These are phyloP conservation scores for Hymenoscyphus salicellus DNA, from an alignment of 2,329 filamentous ascomycete species.

Conservation along the genomic window DNA sequence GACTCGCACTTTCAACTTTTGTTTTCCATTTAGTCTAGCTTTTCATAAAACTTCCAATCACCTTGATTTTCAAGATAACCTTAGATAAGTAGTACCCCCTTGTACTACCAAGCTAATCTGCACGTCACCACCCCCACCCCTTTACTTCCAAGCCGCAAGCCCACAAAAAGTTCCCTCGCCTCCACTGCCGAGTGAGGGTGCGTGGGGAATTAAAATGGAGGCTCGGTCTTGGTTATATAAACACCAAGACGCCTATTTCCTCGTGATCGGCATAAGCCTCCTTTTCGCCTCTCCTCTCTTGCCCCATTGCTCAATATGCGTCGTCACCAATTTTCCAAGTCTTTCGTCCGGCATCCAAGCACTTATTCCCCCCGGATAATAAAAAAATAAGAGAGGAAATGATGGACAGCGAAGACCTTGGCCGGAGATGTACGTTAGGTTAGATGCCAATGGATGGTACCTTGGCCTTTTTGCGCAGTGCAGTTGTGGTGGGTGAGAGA, in stretches of 20 bases:
- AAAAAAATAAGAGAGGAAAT: background rate
- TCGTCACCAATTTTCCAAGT: too few relatives aligned
- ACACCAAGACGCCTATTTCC: background rate
- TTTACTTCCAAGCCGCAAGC: background rate
- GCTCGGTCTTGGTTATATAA: background rate
- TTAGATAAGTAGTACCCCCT: background rate
- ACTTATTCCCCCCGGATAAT: background rate
- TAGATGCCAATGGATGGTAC: background rate
- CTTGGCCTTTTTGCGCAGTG: constrained; percentile 1
- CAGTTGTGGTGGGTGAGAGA: background rate
- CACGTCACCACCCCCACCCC: background rate
- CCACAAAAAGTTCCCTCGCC: background rate
- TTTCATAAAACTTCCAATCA: background rate
- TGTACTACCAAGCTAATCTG: background rate
- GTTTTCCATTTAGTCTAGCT: background rate
- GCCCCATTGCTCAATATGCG: too few relatives aligned
- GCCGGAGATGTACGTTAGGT: background rate
- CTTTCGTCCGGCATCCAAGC: background rate
- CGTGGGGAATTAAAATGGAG: background rate
- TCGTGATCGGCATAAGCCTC: background rate
- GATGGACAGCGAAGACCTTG: background rate
- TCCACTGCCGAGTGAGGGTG: background rate
- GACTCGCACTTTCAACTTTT: background rate
- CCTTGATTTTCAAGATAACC: background rate
- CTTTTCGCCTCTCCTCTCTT: background rate